Percentiles rank a stretch among this genome's conserved stretches.
phyloP scores from a whole-genome alignment of 805 yeast genomes.

The Wickerhamomyces kurtzmanii region DNA sequence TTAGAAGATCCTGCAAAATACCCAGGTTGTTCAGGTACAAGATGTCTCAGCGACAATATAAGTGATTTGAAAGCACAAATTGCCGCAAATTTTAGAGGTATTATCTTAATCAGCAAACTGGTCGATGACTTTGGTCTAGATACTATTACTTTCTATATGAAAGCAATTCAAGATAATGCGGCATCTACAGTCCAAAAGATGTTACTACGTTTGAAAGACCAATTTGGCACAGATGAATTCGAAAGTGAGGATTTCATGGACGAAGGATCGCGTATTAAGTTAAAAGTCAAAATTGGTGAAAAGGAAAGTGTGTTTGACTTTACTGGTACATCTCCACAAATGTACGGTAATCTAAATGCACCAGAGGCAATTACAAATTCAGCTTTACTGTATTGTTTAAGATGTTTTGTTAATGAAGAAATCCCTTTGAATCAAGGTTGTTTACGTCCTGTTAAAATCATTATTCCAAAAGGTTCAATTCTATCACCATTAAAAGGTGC shows the following conservation, averaged over 20 bases:
- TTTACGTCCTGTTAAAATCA: conserved; percentile 63
- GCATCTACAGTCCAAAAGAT: conserved; percentile 55
- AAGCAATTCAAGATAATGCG: conserved; percentile 74
- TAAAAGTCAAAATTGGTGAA: conserved; percentile 40
- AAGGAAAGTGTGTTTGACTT: conserved; percentile 70
- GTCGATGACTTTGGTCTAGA: conserved; percentile 53
- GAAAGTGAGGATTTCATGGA: conserved; percentile 63
- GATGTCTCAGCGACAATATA: conserved; percentile 75
- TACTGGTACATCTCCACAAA: conserved; percentile 77
- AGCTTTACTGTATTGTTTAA: conserved; percentile 78
- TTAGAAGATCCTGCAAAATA: conserved; percentile 66
- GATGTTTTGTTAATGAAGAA: conserved; percentile 77
- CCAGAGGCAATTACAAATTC: conserved; percentile 86
- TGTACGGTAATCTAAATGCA: conserved; percentile 85
- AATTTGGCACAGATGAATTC: conserved; percentile 27
- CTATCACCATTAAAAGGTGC: conserved; percentile 75
- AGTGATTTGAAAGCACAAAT: conserved; percentile 81
- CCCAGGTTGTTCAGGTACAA: conserved; percentile 86
- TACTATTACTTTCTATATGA: conserved; percentile 65
- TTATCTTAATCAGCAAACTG: conserved; percentile 47
- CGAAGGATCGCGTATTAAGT: conserved; percentile 64
- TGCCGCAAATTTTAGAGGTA: conserved; percentile 85
- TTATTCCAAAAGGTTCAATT: conserved; percentile 51
- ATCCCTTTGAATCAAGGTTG: conserved; percentile 95
- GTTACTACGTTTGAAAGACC: conserved; percentile 33